phyloP scores from a whole-genome alignment of 2,329 filamentous ascomycete species.

The Penicillium sclerotigenum region DNA sequence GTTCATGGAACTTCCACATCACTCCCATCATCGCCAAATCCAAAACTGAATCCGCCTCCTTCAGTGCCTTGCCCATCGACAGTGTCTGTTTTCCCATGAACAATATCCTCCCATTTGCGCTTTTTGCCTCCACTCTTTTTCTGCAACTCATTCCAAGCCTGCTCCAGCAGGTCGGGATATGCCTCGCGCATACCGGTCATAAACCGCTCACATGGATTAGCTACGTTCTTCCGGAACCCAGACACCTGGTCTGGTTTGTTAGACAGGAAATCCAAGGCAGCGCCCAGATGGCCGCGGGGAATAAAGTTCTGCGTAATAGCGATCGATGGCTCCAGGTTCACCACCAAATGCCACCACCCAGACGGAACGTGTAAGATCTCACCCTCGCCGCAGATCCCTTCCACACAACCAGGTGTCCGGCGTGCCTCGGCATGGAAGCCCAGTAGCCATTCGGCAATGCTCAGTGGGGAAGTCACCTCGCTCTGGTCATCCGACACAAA shows the following conservation, averaged over 20 bases:
- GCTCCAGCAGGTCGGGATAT: slow-evolving; percentile 65
- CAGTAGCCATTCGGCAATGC: slow-evolving; percentile 94
- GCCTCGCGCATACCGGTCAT: slow-evolving; percentile 61
- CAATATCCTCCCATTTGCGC: slow-evolving; percentile 81
- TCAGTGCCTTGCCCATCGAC: slow-evolving; percentile 23
- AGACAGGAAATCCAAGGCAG: slow-evolving; percentile 74
- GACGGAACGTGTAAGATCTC: slow-evolving; percentile 90
- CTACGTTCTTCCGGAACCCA: slow-evolving; percentile 71
- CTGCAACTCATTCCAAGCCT: slow-evolving; percentile 63
- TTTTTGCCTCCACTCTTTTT: slow-evolving; percentile 64
- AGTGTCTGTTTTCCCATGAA: slow-evolving; percentile 52
- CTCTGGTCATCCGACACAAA: slow-evolving; percentile 85
- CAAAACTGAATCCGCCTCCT: slow-evolving; percentile 61
- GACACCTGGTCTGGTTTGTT: slow-evolving; percentile 84
- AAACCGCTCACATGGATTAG: slow-evolving; percentile 73
- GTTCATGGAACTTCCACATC: slow-evolving; percentile 50
- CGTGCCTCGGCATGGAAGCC: slow-evolving; percentile 84
- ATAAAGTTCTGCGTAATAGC: slow-evolving; percentile 97
- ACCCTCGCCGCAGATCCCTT: slow-evolving; percentile 78
- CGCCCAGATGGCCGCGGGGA: slow-evolving; percentile 66
- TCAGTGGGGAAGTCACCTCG: slow-evolving; percentile 89
- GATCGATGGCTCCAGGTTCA: slow-evolving; percentile 80
- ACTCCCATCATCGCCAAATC: slow-evolving; percentile 58
- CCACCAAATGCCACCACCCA: slow-evolving; percentile 95
- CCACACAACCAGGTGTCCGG: slow-evolving; percentile 69